Evolutionary conservation across 371 early-diverging fungal genomes (phyloP).

Genomic region (Neoconidiobolus thromboides): DNA sequence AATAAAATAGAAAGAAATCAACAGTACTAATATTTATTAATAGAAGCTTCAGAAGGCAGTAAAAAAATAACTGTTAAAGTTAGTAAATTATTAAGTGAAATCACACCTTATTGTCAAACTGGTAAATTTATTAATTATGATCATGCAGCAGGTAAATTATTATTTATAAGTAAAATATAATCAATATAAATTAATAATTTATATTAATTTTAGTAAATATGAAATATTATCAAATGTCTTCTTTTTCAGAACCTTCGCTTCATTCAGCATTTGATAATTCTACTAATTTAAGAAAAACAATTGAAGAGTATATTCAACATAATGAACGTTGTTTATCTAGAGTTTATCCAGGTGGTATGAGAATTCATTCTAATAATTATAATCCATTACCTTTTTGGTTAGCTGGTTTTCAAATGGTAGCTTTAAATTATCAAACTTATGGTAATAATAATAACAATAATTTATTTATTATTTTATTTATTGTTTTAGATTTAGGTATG

Average conservation of each 20-base stretch:
- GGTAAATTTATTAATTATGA: conserved; percentile 31
- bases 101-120: conserved; percentile 49
- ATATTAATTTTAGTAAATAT: conserved; percentile 6
- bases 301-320: conserved; percentile 20
- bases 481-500: conserved; percentile 30
- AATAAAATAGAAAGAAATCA: too few relatives aligned
- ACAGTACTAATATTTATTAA: background rate
- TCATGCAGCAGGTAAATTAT: conserved; percentile 3
- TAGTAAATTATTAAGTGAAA: conserved; percentile 32
- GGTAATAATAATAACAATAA: conserved; percentile 10
- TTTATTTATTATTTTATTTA: background rate
- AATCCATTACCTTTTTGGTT: conserved; percentile 61
- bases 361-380: conserved; percentile 52
- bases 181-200: too few relatives aligned
- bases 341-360: conserved; percentile 49
- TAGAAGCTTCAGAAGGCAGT: conserved; percentile 7
- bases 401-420: conserved; percentile 59
- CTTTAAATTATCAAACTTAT: conserved; percentile 60
- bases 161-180: background rate
- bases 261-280: conserved; percentile 13
- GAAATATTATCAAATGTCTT: conserved; percentile 33
- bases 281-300: conserved; percentile 3
- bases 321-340: conserved; percentile 33
- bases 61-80: conserved; percentile 17
- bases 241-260: conserved; percentile 32